These are phyloP conservation scores for Paraconiothyrium sp. DNA, from an alignment of 2,329 filamentous ascomycete species.

Conservation along the genomic window DNA sequence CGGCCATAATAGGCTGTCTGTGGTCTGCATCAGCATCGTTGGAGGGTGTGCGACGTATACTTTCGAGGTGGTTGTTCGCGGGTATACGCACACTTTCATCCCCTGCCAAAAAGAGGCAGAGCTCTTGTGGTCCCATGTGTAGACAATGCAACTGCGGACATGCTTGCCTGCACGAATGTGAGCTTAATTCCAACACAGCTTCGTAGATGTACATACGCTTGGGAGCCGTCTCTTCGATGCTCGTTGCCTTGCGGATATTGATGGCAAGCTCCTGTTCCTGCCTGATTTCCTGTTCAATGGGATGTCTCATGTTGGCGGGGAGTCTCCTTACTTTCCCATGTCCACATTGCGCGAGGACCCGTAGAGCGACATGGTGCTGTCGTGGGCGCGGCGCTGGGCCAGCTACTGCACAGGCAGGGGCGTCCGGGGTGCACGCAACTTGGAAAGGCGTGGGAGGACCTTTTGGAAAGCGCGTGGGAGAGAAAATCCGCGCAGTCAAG, in stretches of 20 bases:
- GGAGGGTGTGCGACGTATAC: neutral
- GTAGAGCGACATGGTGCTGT: constrained; percentile 14
- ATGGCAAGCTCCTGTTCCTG: constrained; percentile 72
- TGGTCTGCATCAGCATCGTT: constrained; percentile 23
- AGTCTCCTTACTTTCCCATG: constrained; percentile 66
- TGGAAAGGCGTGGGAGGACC: neutral
- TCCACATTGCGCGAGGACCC: constrained; percentile 61
- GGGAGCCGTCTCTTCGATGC: constrained; percentile 72
- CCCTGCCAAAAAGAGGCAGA: constrained; percentile 95
- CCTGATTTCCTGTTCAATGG: constrained; percentile 43
- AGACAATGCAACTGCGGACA: constrained; percentile 97
- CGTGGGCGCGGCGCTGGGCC: neutral
- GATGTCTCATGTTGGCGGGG: constrained; percentile 6
- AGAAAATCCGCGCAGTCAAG: neutral
- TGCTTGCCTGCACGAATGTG: constrained; percentile 73
- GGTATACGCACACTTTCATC: constrained; percentile 85
- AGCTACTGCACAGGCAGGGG: constrained; percentile 5
- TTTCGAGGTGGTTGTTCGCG: constrained; percentile 3
- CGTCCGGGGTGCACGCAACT: constrained; percentile 2
- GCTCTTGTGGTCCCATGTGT: constrained; percentile 99
- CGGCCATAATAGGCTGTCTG: constrained; percentile 95
- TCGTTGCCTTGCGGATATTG: constrained; percentile 74
- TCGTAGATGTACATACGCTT: constrained; percentile 62
- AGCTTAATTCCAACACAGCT: constrained; percentile 32
- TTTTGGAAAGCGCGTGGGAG: neutral